These are phyloP conservation scores for Oryza punctata DNA, from an alignment of 176 grass and related monocot species.

Conservation along the genomic window DNA sequence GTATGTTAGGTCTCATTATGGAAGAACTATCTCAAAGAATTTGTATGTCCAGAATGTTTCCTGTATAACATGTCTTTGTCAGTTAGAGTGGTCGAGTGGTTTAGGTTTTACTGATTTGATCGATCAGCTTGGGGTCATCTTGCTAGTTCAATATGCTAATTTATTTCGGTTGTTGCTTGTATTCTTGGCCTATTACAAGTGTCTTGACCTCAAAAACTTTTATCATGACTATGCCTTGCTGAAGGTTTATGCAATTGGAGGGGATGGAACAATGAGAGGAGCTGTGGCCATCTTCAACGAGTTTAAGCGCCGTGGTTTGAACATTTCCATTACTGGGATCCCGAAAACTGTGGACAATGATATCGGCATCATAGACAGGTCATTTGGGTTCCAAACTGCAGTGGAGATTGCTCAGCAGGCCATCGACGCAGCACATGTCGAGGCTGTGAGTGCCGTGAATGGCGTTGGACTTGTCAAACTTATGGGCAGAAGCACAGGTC, in stretches of 20 bases:
- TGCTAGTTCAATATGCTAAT: not conserved
- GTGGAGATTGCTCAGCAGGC: constrained; percentile 88
- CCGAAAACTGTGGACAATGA: constrained; percentile 93
- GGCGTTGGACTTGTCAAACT: constrained; percentile 90
- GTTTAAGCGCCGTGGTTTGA: constrained; percentile 64
- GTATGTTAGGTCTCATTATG: not conserved
- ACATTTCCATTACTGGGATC: constrained; percentile 75
- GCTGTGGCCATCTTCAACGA: constrained; percentile 69
- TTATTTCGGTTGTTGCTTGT: not conserved
- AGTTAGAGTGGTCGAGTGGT: not conserved
- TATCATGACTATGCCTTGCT: not conserved
- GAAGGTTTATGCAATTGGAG: constrained; percentile 73
- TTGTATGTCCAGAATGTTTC: not conserved
- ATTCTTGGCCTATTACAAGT: not conserved
- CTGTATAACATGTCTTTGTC: not conserved
- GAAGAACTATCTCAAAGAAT: not conserved
- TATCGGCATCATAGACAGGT: constrained; percentile 96
- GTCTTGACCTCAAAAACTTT: not conserved
- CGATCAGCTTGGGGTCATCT: not conserved
- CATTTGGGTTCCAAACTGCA: constrained; percentile 90
- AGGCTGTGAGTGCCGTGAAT: constrained; percentile 85
- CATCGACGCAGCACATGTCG: constrained; percentile 75
- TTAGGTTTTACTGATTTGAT: not conserved
- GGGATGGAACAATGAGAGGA: constrained; percentile 94
- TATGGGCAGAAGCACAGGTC: constrained; percentile 93